These are phyloP conservation scores for Dichotomopilus funicola DNA, from an alignment of 2,329 filamentous ascomycete species.

Conservation along the genomic window DNA sequence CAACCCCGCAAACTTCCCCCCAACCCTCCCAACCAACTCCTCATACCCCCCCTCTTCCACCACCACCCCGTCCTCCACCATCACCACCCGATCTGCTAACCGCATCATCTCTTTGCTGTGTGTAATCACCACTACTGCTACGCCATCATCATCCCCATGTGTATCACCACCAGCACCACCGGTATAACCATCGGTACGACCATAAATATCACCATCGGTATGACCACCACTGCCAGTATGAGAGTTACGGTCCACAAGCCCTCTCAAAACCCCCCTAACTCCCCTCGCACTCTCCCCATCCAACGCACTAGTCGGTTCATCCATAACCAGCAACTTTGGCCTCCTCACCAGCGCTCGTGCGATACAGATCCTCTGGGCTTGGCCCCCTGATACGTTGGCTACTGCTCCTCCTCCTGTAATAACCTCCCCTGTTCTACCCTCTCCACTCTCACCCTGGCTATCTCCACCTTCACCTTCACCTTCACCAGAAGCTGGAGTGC, in stretches of 20 bases:
- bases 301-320: slow-evolving; percentile 80
- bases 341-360: slow-evolving; percentile 68
- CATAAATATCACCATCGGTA: not conserved
- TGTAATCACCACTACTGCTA: slow-evolving; percentile 75
- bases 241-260: slow-evolving; percentile 36
- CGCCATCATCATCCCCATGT: slow-evolving; percentile 26
- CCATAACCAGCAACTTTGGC: slow-evolving; percentile 69
- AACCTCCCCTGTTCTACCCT: slow-evolving; percentile 26
- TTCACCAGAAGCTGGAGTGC: no score
- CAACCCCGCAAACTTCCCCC: slow-evolving; percentile 43
- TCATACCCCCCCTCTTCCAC: slow-evolving; percentile 62
- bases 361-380: slow-evolving; percentile 75
- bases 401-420: not conserved
- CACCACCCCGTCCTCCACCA: slow-evolving; percentile 61
- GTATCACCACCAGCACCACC: not conserved
- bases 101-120: slow-evolving; percentile 84
- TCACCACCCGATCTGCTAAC: slow-evolving; percentile 64
- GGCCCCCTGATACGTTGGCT: slow-evolving; percentile 63
- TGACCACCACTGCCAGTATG: no score
- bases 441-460: slow-evolving; percentile 40
- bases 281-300: slow-evolving; percentile 61
- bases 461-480: no score
- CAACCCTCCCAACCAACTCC: slow-evolving; percentile 42
- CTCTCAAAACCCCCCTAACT: slow-evolving; percentile 56
- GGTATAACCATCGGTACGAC: not conserved